Evolutionary conservation across 1,284 basidiomycete genomes (phyloP).

Genomic region (Austropuccinia psidii): DNA sequence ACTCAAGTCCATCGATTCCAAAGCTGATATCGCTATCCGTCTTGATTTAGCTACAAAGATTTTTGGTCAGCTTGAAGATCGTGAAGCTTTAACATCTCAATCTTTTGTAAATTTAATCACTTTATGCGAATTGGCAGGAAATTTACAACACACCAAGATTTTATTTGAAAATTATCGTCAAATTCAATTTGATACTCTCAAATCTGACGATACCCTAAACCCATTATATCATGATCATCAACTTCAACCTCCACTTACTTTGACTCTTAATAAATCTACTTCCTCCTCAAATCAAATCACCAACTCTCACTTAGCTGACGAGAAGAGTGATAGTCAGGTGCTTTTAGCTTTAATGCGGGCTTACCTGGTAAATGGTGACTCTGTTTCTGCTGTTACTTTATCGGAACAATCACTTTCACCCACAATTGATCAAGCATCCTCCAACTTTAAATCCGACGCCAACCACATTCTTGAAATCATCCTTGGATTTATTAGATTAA

Average conservation of each 20-base stretch:
- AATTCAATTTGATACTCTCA: neutral
- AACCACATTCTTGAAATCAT: slow-evolving; percentile 32
- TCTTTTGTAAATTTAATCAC: slow-evolving; percentile 19
- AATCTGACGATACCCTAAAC: neutral
- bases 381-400: slow-evolving; percentile 25
- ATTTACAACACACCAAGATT: neutral
- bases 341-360: slow-evolving; percentile 23
- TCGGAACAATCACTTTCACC: slow-evolving; percentile 12
- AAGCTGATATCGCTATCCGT: neutral
- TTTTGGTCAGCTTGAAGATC: slow-evolving; percentile 22
- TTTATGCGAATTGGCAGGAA: neutral
- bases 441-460: slow-evolving; percentile 1
- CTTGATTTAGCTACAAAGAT: slow-evolving; percentile 25
- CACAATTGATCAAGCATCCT: neutral
- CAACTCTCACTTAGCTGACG: slow-evolving; percentile 3
- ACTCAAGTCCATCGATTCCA: neutral
- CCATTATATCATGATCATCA: slow-evolving; percentile 2
- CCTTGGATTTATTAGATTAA: slow-evolving; percentile 21
- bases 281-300: neutral
- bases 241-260: slow-evolving; percentile 1
- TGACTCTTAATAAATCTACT: neutral
- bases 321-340: slow-evolving; percentile 16
- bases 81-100: slow-evolving; percentile 4
- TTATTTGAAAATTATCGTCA: slow-evolving; percentile 30
- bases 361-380: slow-evolving; percentile 22